Base-by-base conservation (phyloP, 2,329 filamentous ascomycete genomes). In the Colletotrichum cordylinicola region DNA sequence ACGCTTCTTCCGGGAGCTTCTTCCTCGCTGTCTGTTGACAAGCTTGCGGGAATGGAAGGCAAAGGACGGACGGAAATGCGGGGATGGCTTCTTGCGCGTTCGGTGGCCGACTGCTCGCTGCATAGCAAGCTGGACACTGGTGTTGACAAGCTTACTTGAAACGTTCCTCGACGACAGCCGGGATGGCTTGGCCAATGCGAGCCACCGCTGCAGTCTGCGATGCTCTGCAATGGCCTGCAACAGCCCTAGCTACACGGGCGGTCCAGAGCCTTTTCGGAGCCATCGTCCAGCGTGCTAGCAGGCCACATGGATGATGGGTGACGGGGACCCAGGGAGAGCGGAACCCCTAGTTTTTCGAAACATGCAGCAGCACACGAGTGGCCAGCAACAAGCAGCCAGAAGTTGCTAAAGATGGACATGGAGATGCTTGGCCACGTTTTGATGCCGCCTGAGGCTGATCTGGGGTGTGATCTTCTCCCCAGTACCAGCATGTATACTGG, bases 401-500 rank as follows among this genome's bases (percentile, higher is more conserved):
- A 27, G 73, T 69, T 76, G 65, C 74, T 74, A 76, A 69, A 76
- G 70, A 69, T 75, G 73, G 73, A 65, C 56, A 60, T 75, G 70
- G 58, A 67, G 73, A 75, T 73, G 56, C 73, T 75, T 75, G 73
- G 73, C 70, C 70, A 73, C 43, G 73, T 75, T 75, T 75, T 73
- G 73, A 69, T 58, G 43, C 60, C 65, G 56, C 70, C 65, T 65
- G 74, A 69, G 64, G 70, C 70, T 76, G 74, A 76, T 75, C 74
- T n/a, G n/a, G n/a, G n/a, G n/a, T n/a, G n/a, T n/a, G n/a, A n/a
- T n/a, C n/a, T n/a, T n/a, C n/a, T n/a, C n/a, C n/a, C n/a, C n/a
- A n/a, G n/a, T n/a, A n/a, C n/a, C n/a, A n/a, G n/a, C n/a, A n/a
- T n/a, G n/a, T n/a, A n/a, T n/a, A n/a, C n/a, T n/a, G n/a, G n/a